Evolutionary conservation across 345 rosid genomes (phyloP), one percentile per base, ranked within the genome.

Genomic region (Xanthoceras sorbifolium): DNA sequence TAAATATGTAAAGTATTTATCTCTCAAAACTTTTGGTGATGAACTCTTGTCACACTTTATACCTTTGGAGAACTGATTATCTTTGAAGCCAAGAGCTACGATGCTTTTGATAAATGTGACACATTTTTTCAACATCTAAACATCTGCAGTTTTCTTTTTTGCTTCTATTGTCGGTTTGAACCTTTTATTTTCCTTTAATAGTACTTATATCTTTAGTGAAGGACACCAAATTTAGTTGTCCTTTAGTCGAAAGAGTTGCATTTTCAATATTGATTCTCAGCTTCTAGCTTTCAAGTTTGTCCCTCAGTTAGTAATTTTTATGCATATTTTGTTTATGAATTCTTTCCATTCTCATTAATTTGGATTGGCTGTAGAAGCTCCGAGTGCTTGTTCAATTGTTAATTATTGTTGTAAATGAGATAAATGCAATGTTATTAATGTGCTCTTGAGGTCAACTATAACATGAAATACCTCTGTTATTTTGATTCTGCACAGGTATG

Each of bases 401-500:
- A 12, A 25, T 29, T 28, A 9, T 26, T 32, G 25, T 65, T 31
- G 54, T 60, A 3, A 29, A 29, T 14, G 42, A 38, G 15, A 63
- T 67, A 12, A 22, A 26, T 26, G 9, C 15, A 28, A 6, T 40
- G 31, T n/a, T 14, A 46, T 34, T 38, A 50, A 76, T 3, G 6
- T 76, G 3, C 10, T 42, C 46, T 42, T 42, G 46, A 42, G 14
- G 36, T 65, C 69, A 50, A 10, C n/a, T 57, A 57, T 57, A 9
- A 57, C 62, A 22, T 57, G 25, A 23, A 57, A n/a, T 3, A 2
- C 28, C 10, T 20, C 12, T 23, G 25, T 57, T 59, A 9, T 36
- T 66, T 79, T 68, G 74, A 64, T 59, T 60, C 23, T 74, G 73
- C 68, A 66, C 83, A 93, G 98, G 79, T 92, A 95, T 26, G 93